Percentiles rank a stretch among this genome's conserved stretches.
These are phyloP conservation scores for Peniophora sp. DNA, from an alignment of 1,284 basidiomycete species.

Conservation along the genomic window DNA sequence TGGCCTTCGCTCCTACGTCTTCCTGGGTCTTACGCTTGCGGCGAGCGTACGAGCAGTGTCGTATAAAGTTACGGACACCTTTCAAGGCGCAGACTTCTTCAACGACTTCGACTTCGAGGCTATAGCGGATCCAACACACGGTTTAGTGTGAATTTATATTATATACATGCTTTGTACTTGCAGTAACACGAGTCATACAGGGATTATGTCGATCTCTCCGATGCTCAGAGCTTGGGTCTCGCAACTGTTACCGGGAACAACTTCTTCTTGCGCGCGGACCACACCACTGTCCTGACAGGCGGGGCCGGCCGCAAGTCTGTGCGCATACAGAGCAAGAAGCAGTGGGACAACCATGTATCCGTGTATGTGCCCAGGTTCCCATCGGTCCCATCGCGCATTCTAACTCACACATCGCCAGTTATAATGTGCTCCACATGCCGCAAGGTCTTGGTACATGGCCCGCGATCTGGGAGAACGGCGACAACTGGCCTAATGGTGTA, in stretches of 20 bases:
- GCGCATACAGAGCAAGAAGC: slow-evolving; percentile 41
- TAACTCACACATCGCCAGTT: no score
- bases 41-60: slow-evolving; percentile 16
- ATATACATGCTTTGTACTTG: not conserved
- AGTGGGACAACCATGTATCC: slow-evolving; percentile 45
- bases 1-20: no score
- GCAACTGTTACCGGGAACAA: slow-evolving; percentile 17
- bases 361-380: no score
- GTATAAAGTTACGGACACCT: slow-evolving; percentile 36
- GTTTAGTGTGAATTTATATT: slow-evolving; percentile 43
- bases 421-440: slow-evolving; percentile 49
- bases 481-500: slow-evolving; percentile 1
- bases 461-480: slow-evolving; percentile 29
- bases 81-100: slow-evolving; percentile 43
- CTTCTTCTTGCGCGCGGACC: slow-evolving; percentile 41
- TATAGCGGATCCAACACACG: slow-evolving; percentile 52
- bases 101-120: slow-evolving; percentile 40
- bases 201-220: slow-evolving; percentile 23
- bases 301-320: slow-evolving; percentile 55
- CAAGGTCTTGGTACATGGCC: slow-evolving; percentile 50
- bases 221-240: slow-evolving; percentile 23
- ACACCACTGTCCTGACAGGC: slow-evolving; percentile 34
- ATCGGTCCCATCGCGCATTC: not conserved
- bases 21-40: slow-evolving; percentile 5
- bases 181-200: slow-evolving; percentile 11